Evolutionary conservation across 208 protist genomes (phyloP).

Genomic region (Leishmania amazonensis): DNA sequence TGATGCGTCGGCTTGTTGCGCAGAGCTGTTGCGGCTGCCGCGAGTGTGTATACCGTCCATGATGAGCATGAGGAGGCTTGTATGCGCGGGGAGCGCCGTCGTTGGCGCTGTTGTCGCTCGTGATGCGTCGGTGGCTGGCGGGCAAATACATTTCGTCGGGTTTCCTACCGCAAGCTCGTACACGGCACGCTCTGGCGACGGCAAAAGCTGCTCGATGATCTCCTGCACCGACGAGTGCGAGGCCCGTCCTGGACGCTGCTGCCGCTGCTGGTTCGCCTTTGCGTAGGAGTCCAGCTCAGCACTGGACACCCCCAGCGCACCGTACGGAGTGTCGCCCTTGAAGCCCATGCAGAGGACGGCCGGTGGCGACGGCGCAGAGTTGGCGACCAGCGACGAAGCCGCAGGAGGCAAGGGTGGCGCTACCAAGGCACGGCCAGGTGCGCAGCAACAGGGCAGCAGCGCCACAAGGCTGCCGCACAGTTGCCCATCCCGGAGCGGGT

Average conservation of each 20-base stretch:
- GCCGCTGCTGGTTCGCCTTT: neutral
- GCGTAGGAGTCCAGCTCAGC: slow-evolving; percentile 10
- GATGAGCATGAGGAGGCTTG: slow-evolving; percentile 22
- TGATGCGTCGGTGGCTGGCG: neutral
- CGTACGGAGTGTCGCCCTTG: slow-evolving; percentile 7
- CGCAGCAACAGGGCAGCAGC: slow-evolving; percentile 5
- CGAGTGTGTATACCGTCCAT: slow-evolving; percentile 15
- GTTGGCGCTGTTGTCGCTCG: neutral
- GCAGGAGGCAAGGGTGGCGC: neutral
- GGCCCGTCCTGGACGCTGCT: neutral
- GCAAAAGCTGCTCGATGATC: slow-evolving; percentile 18
- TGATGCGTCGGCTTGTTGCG: neutral
- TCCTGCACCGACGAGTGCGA: slow-evolving; percentile 7
- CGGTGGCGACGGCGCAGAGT: slow-evolving; percentile 2
- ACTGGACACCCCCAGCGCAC: slow-evolving; percentile 16
- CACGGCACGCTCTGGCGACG: slow-evolving; percentile 16
- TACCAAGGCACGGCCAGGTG: neutral
- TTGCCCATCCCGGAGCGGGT: neutral
- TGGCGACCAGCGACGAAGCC: neutral
- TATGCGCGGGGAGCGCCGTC: slow-evolving; percentile 6
- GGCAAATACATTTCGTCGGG: neutral
- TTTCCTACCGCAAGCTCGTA: slow-evolving; percentile 18
- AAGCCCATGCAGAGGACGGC: slow-evolving; percentile 18
- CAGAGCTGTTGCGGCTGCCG: neutral
- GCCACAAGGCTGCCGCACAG: slow-evolving; percentile 14